A percentile compares a stretch with the other conserved stretches of the same genome.
phyloP scores from a whole-genome alignment of 768 basidiomycete species.

The Trametes gibbosa region DNA sequence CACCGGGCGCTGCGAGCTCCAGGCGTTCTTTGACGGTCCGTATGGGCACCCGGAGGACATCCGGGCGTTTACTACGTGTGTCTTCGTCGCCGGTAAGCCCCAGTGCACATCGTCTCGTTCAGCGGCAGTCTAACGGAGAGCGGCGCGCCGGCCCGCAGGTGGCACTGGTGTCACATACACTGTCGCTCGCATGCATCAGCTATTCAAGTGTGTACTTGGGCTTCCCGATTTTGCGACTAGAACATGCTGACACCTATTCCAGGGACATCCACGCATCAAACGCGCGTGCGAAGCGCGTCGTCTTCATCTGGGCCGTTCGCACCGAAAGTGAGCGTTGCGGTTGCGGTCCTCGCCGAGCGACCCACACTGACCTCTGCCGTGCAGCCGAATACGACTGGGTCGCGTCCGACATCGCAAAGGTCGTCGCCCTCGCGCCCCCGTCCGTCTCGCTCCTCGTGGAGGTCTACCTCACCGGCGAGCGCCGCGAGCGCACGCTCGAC shows the following conservation, averaged over 20 bases:
- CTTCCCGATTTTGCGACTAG: neutral
- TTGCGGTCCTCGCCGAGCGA: neutral
- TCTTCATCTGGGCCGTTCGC: conserved; percentile 33
- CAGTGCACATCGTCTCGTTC: neutral
- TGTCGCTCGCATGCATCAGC: conserved; percentile 33
- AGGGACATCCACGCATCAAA: conserved; percentile 16
- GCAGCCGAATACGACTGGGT: conserved; percentile 27
- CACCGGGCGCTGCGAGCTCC: conserved; percentile 27
- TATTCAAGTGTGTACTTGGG: conserved; percentile 27
- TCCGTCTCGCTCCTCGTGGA: conserved; percentile 20
- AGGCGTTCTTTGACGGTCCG: conserved; percentile 39
- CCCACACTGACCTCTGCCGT: neutral
- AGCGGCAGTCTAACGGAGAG: neutral
- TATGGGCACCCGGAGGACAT: conserved; percentile 38
- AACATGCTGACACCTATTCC: neutral
- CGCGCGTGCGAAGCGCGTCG: conserved; percentile 26
- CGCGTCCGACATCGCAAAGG: conserved; percentile 11
- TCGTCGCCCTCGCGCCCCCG: conserved; percentile 13
- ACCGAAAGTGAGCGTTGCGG: conserved; percentile 19
- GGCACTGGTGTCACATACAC: conserved; percentile 35
- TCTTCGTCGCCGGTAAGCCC: conserved; percentile 38
- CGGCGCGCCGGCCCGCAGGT: conserved; percentile 20
- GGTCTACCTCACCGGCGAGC: conserved; percentile 22
- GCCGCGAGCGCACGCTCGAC: neutral
- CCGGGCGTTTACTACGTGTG: conserved; percentile 32